Evolutionary conservation across 169 alveolate genomes (phyloP), one percentile per base, ranked within the genome.

Genomic region (Pseudocohnilembus persalinus): DNA sequence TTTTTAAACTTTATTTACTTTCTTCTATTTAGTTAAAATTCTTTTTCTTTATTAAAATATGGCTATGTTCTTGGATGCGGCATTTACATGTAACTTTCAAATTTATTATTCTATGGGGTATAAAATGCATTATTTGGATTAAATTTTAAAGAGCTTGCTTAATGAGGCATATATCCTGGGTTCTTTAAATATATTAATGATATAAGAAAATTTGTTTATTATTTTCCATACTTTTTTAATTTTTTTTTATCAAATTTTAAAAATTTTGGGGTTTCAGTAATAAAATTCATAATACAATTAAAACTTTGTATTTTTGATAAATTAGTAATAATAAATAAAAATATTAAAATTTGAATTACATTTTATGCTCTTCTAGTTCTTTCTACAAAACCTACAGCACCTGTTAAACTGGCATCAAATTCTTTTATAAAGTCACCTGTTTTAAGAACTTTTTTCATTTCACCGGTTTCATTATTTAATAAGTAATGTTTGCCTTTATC

Each of bases 391-490:
- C 87, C 82, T 33, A 82, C 87, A 11, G 81, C 73, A 15, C 87
- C 87, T n/a, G 87, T 82, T 28, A 82, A 35, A 29, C 81, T 73
- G 20, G 87, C 81, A 82, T 82, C 87, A 74, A 82, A 82, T 74
- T 82, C 87, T 34, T 82, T 82, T 20, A 82, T 82, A 72, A 20
- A 82, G 29, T 82, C 87, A 29, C 81, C 81, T 28, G 87, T 82
- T 82, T 74, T 82, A 27, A 32, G 35, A 27, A 82, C 87, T 34
- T 63, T 82, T 82, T 31, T 28, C 32, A 33, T 82, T 34, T 74
- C 87, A 15, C 87, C 87, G 1, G 87, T 82, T 73, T 82, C 87
- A 82, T 82, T 82, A 49, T 82, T 82, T 68, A 82, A 35, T 16
- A 82, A 65, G 75, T 82, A 82, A 31, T 74, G 35, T 29, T 82